Conservation (phyloP, 768 basidiomycete genomes). For the Lyophyllum atratum region DNA sequence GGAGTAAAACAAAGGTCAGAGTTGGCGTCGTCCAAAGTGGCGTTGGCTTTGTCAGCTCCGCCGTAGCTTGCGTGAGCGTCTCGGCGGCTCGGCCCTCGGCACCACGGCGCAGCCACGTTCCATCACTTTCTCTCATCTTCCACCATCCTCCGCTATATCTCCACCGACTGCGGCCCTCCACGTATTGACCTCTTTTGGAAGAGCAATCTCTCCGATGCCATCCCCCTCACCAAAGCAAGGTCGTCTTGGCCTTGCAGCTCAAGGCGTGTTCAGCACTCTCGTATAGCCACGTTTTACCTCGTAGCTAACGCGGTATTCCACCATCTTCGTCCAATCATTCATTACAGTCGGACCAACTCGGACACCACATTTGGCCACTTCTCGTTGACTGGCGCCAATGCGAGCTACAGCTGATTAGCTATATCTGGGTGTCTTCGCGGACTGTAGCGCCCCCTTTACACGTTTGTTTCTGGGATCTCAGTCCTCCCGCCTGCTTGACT, state of each 20-base stretch:
- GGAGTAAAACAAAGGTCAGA: constrained; percentile 6
- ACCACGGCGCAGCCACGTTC: neutral
- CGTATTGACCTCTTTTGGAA: too few relatives aligned
- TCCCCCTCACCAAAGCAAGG: neutral
- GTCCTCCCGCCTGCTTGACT: too few relatives aligned
- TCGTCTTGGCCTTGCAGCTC: neutral
- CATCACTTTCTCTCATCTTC: constrained; percentile 13
- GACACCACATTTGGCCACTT: constrained; percentile 1
- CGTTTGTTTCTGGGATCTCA: too few relatives aligned
- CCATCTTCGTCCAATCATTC: neutral
- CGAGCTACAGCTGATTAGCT: too few relatives aligned
- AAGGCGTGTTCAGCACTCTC: neutral
- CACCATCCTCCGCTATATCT: neutral
- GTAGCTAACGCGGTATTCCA: neutral
- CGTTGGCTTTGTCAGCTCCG: constrained; percentile 16
- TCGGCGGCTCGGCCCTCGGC: neutral
- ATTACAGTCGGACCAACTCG: neutral
- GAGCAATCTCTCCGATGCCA: too few relatives aligned
- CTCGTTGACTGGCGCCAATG: neutral
- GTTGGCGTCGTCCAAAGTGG: too few relatives aligned
- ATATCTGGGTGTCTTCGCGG: too few relatives aligned
- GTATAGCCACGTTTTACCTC: neutral
- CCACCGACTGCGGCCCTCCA: neutral
- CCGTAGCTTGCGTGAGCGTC: constrained; percentile 12
- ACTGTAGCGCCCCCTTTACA: too few relatives aligned